Evolutionary conservation across 768 basidiomycete species (phyloP).

Genomic region (Tulasnella calospora): DNA sequence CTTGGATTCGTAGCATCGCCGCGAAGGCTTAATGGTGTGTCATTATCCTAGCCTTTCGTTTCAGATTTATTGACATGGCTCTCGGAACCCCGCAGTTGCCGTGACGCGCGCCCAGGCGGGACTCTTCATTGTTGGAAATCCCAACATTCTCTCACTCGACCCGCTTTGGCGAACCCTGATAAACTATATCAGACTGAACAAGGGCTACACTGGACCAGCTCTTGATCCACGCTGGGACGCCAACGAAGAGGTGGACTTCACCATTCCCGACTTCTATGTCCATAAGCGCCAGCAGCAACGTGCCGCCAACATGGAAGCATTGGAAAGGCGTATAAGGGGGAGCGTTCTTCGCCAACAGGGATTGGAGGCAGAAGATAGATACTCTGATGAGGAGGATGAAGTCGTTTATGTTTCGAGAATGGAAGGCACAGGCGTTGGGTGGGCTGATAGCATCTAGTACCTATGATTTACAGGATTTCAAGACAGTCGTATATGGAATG

Average conservation of each 20-base stretch:
- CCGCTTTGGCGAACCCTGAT: slow-evolving; percentile 6
- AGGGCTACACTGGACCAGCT: background rate
- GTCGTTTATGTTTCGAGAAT: background rate
- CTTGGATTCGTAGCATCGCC: slow-evolving; percentile 27
- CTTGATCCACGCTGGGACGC: background rate
- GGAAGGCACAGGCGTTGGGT: background rate
- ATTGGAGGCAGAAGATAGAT: background rate
- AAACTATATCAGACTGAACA: slow-evolving; percentile 15
- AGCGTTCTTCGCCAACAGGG: background rate
- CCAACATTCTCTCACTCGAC: slow-evolving; percentile 10
- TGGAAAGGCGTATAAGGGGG: background rate
- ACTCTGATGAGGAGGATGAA: background rate
- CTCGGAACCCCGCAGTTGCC: slow-evolving; percentile 13
- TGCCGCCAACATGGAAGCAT: background rate
- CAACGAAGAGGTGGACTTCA: background rate
- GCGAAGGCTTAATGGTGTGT: slow-evolving; percentile 26
- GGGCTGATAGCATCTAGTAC: background rate
- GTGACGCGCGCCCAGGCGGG: slow-evolving; percentile 13
- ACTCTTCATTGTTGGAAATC: slow-evolving; percentile 22
- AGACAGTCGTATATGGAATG: background rate
- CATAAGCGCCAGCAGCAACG: background rate
- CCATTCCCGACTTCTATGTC: background rate
- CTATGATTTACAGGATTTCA: background rate
- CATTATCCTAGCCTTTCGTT: slow-evolving; percentile 50
- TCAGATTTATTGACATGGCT: slow-evolving; percentile 39